Evolutionary conservation across 495 filamentous ascomycete species (phyloP).

Genomic region (Podospora anserina): DNA sequence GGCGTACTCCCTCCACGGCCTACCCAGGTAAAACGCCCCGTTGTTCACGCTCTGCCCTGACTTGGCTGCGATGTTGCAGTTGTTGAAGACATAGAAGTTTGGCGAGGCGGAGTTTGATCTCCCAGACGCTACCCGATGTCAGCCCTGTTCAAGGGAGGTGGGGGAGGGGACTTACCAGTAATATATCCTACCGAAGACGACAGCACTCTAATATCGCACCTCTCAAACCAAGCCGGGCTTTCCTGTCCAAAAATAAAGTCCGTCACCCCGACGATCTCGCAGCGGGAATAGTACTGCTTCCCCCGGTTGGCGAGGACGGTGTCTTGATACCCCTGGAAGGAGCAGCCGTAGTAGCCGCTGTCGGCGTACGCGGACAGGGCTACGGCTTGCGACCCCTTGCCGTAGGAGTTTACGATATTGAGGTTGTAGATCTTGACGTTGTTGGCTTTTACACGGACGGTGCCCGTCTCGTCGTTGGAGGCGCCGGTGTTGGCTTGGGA

Average conservation of each 20-base stretch:
- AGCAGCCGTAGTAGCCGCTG: slow-evolving; percentile 58
- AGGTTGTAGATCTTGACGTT: slow-evolving; percentile 61
- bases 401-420: slow-evolving; percentile 56
- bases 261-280: slow-evolving; percentile 57
- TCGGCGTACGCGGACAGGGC: slow-evolving; percentile 54
- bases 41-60: slow-evolving; percentile 44
- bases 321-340: slow-evolving; percentile 60
- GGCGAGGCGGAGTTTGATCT: slow-evolving; percentile 47
- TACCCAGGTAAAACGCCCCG: slow-evolving; percentile 59
- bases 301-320: slow-evolving; percentile 60
- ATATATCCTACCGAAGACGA: slow-evolving; percentile 48
- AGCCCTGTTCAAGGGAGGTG: too few relatives aligned
- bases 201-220: slow-evolving; percentile 54
- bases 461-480: slow-evolving; percentile 50
- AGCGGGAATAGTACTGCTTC: slow-evolving; percentile 54
- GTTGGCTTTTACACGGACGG: slow-evolving; percentile 51
- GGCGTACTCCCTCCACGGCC: slow-evolving; percentile 63
- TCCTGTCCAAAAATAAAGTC: slow-evolving; percentile 68
- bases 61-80: slow-evolving; percentile 47
- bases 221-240: slow-evolving; percentile 60
- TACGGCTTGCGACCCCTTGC: slow-evolving; percentile 55
- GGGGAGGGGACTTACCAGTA: slow-evolving; percentile 37
- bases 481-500: slow-evolving; percentile 43
- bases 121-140: slow-evolving; percentile 48
- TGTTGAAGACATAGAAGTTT: slow-evolving; percentile 63